Percentiles rank a stretch among this genome's conserved stretches.
These are phyloP conservation scores for Musa schizocarpa DNA, from an alignment of 176 grass and related monocot species.

Conservation along the genomic window DNA sequence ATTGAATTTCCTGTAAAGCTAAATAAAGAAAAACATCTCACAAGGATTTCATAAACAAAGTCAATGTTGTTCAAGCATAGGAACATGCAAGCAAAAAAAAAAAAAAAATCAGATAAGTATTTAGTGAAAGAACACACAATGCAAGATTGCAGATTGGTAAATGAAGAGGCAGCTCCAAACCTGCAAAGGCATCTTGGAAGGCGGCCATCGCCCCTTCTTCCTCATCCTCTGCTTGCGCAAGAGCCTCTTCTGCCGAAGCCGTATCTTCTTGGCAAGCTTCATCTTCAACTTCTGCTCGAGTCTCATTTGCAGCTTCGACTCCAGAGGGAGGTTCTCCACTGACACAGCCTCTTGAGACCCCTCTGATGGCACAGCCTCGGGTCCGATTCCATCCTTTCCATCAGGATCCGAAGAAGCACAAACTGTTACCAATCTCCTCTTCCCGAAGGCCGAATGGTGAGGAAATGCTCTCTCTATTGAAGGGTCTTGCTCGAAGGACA, in stretches of 20 bases:
- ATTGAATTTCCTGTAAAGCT: too few relatives aligned
- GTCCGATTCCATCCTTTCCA: slow-evolving; percentile 13
- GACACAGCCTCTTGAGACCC: slow-evolving; percentile 20
- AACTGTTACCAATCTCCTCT: slow-evolving; percentile 38
- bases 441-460: slow-evolving; percentile 2
- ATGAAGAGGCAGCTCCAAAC: background rate
- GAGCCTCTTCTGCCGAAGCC: slow-evolving; percentile 53
- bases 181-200: slow-evolving; percentile 36
- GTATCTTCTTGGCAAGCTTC: slow-evolving; percentile 62
- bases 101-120: background rate
- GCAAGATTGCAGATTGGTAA: background rate
- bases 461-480: slow-evolving; percentile 18
- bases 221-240: slow-evolving; percentile 68
- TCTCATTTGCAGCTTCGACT: slow-evolving; percentile 68
- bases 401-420: slow-evolving; percentile 35
- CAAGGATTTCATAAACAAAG: background rate
- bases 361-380: slow-evolving; percentile 24
- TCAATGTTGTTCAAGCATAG: background rate
- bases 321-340: slow-evolving; percentile 51
- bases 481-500: slow-evolving; percentile 9
- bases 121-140: background rate
- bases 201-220: slow-evolving; percentile 82
- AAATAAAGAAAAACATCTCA: background rate
- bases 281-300: slow-evolving; percentile 48
- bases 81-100: background rate